Base-by-base conservation (phyloP, 352 stramenopile genomes). In the Globisporangium yorkense region DNA sequence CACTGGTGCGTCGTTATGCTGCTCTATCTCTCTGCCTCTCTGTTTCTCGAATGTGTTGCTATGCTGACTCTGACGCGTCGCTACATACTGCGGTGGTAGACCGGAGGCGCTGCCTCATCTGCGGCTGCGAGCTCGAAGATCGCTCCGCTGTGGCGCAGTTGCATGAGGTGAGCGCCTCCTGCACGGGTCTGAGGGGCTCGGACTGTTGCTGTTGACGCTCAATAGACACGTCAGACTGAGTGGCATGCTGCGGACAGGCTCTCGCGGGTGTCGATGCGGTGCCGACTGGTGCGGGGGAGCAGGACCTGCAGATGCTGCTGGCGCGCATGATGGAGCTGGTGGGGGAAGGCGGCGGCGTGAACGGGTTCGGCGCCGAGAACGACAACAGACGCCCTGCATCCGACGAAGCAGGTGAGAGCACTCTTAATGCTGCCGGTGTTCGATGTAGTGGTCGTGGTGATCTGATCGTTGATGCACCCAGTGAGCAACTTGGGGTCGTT, bases 401-500 rank as follows among this genome's bases (percentile, higher is more conserved):
- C 21, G 70, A 84, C 39, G 67, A 76, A 51, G 77, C 77, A 56
- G 73, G 77, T 84, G 33, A 45, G 33, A 7, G 3, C 33, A 37
- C 21, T 24, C 21, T 46, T 7, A 29, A 13, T 18, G 20, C 31
- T 40, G 35, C 0, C 10, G 10, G 35, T 40, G 35, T 4, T 12
- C 8, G 35, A 15, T 40, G 35, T 12, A 3, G 35, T 35, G 8
- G 31, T 5, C 8, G 31, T 35, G 35, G 8, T 40, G 35, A 15
- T 40, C 10, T 12, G 35, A 40, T 40, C 9, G 2, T 13, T 12
- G 35, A 15, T 40, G 35, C 35, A 4, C 27, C 5, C 51, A 89
- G 82, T 92, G 35, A 58, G 59, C 20, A 78, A 77, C 8, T 29
- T 92, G 31, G 78, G 75, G 0, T 85, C 72, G 0, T 92, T 90